A percentile compares a stretch with the other conserved stretches of the same genome.
These are phyloP conservation scores for Microbotryum scabiosae DNA, from an alignment of 1,284 basidiomycete genomes.

Conservation along the genomic window DNA sequence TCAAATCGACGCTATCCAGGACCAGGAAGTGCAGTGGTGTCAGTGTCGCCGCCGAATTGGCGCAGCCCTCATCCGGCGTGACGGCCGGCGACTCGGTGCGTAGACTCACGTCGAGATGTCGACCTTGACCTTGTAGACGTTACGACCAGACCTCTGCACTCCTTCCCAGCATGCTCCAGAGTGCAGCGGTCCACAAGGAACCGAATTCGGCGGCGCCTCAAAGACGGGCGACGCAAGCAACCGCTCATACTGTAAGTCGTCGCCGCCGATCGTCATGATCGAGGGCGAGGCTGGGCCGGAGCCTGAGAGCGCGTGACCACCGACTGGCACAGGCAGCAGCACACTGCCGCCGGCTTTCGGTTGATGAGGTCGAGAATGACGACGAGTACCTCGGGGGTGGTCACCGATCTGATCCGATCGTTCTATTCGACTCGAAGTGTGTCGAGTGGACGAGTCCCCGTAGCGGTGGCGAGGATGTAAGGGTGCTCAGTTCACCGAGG, in stretches of 20 bases:
- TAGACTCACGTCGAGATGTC: slow-evolving; percentile 59
- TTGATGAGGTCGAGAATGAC: no score
- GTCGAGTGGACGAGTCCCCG: no score
- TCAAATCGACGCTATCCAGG: slow-evolving; percentile 57
- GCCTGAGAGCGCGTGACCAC: no score
- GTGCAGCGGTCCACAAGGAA: slow-evolving; percentile 18
- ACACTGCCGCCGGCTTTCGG: no score
- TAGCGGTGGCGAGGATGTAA: no score
- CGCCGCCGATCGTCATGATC: no score
- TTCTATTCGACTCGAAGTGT: no score
- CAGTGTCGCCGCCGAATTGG: neutral
- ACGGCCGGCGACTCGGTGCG: neutral
- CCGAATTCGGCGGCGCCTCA: neutral
- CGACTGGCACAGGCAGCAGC: no score
- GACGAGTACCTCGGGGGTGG: no score
- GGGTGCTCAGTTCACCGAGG: no score
- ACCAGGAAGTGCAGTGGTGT: slow-evolving; percentile 41
- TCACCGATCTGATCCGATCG: no score
- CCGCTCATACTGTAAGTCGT: slow-evolving; percentile 1
- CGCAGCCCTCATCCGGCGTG: slow-evolving; percentile 1
- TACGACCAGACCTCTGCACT: slow-evolving; percentile 48
- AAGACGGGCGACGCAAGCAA: slow-evolving; percentile 5
- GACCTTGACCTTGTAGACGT: slow-evolving; percentile 74
- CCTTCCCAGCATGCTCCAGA: slow-evolving; percentile 20
- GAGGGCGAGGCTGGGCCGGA: no score